Conservation (phyloP, 2,329 filamentous ascomycete genomes). For the Tolypocladium capitatum region DNA sequence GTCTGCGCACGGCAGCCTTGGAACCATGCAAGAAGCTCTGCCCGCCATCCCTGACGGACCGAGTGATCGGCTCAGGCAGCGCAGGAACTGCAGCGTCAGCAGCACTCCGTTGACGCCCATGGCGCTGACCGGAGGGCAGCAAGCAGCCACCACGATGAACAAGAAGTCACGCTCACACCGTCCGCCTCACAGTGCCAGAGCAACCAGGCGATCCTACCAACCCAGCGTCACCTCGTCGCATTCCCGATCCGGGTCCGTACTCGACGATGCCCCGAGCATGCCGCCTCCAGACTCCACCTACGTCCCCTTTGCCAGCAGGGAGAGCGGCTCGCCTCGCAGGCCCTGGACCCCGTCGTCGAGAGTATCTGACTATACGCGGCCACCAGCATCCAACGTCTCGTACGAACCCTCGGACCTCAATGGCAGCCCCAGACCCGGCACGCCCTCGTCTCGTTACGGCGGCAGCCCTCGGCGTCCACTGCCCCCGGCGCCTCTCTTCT, state of each 20-base stretch:
- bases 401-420: constrained; percentile 87
- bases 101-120: constrained; percentile 3
- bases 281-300: constrained; percentile 53
- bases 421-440: constrained; percentile 79
- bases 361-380: constrained; percentile 51
- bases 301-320: constrained; percentile 37
- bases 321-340: constrained; percentile 35
- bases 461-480: constrained; percentile 77
- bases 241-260: constrained; percentile 33
- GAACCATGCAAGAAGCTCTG: constrained; percentile 24
- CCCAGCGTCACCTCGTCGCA: constrained; percentile 35
- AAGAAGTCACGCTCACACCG: constrained; percentile 27
- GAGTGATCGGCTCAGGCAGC: constrained; percentile 22
- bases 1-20: not conserved
- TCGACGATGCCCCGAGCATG: constrained; percentile 44
- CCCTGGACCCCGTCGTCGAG: constrained; percentile 44
- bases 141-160: constrained; percentile 6
- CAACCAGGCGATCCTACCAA: constrained; percentile 34
- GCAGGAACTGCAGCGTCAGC: constrained; percentile 4
- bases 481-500: constrained; percentile 78
- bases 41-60: constrained; percentile 39
- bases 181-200: constrained; percentile 25
- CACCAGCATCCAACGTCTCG: constrained; percentile 54
- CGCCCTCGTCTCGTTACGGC: constrained; percentile 77
- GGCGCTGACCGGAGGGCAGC: not conserved